Evolutionary conservation across 306 rosid species (phyloP).

Genomic region (Ammopiptanthus mongolicus): DNA sequence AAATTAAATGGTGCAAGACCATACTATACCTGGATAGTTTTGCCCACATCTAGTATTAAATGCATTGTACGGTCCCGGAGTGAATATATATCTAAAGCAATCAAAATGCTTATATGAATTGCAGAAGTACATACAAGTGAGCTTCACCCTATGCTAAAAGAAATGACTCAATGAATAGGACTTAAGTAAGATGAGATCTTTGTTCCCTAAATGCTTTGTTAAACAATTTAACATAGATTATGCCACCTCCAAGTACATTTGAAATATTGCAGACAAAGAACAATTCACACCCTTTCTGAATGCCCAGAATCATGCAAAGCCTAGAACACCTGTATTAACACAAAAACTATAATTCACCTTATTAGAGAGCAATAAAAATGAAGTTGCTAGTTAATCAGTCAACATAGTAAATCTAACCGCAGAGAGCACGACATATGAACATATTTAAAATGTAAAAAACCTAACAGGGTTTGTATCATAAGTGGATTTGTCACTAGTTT

Average conservation of each 20-base stretch:
- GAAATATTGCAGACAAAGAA: neutral
- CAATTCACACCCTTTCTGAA: neutral
- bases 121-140: neutral
- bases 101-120: neutral
- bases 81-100: slow-evolving; percentile 60
- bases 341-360: neutral
- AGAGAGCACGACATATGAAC: neutral
- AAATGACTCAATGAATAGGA: too few relatives aligned
- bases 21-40: slow-evolving; percentile 63
- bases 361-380: neutral
- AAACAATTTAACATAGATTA: neutral
- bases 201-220: neutral
- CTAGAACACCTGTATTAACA: neutral
- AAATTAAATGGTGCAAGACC: neutral
- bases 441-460: neutral
- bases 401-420: neutral
- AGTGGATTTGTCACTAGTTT: neutral
- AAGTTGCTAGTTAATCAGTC: neutral
- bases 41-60: slow-evolving; percentile 56
- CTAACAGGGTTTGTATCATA: neutral
- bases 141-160: neutral
- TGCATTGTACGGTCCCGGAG: slow-evolving; percentile 56
- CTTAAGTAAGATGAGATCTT: too few relatives aligned
- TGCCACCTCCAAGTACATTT: neutral
- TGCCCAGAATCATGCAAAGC: neutral